A percentile compares a stretch with the other conserved stretches of the same genome.
Evolutionary conservation across 495 filamentous ascomycete genomes (phyloP).

Genomic region (Niebla homalea): DNA sequence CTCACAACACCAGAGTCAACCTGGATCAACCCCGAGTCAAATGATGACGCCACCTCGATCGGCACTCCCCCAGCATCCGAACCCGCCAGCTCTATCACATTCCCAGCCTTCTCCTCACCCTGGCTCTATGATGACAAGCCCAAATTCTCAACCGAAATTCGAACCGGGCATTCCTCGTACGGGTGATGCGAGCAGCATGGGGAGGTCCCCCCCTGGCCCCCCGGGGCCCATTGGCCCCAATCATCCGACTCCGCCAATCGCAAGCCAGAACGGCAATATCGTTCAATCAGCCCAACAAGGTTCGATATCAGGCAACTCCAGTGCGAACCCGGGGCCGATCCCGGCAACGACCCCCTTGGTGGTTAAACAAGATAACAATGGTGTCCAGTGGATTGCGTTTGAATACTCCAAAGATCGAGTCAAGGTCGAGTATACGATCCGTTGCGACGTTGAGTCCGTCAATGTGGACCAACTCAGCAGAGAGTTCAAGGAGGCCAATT

Average conservation of each 20-base stretch:
- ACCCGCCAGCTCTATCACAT: slow-evolving; percentile 24
- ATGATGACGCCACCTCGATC: slow-evolving; percentile 31
- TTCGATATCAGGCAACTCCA: slow-evolving; percentile 54
- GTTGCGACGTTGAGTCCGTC: slow-evolving; percentile 94
- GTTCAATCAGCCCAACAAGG: slow-evolving; percentile 31
- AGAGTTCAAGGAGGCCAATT: slow-evolving; percentile 96
- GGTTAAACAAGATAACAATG: slow-evolving; percentile 88
- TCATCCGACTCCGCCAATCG: slow-evolving; percentile 33
- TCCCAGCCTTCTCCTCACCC: slow-evolving; percentile 26
- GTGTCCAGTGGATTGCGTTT: slow-evolving; percentile 98
- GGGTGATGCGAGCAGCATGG: slow-evolving; percentile 12
- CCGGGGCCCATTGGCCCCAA: slow-evolving; percentile 37
- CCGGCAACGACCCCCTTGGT: slow-evolving; percentile 95
- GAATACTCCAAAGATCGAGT: slow-evolving; percentile 95
- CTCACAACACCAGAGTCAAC: slow-evolving; percentile 13
- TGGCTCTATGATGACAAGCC: slow-evolving; percentile 41
- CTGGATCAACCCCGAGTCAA: slow-evolving; percentile 6
- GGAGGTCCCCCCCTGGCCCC: slow-evolving; percentile 35
- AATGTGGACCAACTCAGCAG: slow-evolving; percentile 69
- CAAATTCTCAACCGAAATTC: slow-evolving; percentile 47
- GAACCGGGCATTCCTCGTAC: slow-evolving; percentile 22
- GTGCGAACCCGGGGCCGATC: slow-evolving; percentile 92
- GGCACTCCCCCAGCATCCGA: slow-evolving; percentile 20
- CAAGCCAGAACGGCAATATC: slow-evolving; percentile 41
- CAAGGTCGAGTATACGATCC: slow-evolving; percentile 99